phyloP scores from a whole-genome alignment of 352 stramenopile species.

The Globisporangium cederbergense region DNA sequence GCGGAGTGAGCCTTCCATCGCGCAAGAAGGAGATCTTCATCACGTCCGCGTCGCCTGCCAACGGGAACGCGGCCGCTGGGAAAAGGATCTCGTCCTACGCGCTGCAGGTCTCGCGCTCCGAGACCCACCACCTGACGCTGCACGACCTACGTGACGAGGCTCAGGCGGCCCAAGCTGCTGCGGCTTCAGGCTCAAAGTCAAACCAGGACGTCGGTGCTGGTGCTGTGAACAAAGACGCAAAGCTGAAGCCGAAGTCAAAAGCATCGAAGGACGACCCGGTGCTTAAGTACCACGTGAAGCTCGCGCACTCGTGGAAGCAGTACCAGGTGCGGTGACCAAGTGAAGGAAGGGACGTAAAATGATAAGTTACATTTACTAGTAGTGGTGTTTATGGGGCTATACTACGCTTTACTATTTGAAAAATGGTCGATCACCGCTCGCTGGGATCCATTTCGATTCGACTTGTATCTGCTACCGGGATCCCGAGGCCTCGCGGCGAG shows the following conservation, averaged over 20 bases:
- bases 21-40: slow-evolving; percentile 24
- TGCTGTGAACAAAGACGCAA: background rate
- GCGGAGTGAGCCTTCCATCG: slow-evolving; percentile 4
- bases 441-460: too few species aligned
- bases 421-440: background rate
- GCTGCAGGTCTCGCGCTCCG: slow-evolving; percentile 7
- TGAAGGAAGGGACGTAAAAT: background rate
- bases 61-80: background rate
- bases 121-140: slow-evolving; percentile 24
- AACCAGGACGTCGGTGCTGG: slow-evolving; percentile 4
- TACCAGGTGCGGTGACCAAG: slow-evolving; percentile 10
- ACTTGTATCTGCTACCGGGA: too few species aligned
- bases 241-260: slow-evolving; percentile 13
- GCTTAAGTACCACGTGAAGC: slow-evolving; percentile 59
- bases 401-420: slow-evolving; percentile 5
- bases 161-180: background rate
- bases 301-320: slow-evolving; percentile 58
- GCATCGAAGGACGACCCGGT: slow-evolving; percentile 23
- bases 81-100: slow-evolving; percentile 9
- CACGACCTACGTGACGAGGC: slow-evolving; percentile 19
- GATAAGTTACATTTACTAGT: slow-evolving; percentile 9
- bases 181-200: too few species aligned
- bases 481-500: too few species aligned
- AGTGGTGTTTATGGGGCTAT: slow-evolving; percentile 11
- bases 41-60: slow-evolving; percentile 13